Conservation (phyloP, 768 basidiomycete genomes). For the Tylopilus plumbeoviolaceoides region DNA sequence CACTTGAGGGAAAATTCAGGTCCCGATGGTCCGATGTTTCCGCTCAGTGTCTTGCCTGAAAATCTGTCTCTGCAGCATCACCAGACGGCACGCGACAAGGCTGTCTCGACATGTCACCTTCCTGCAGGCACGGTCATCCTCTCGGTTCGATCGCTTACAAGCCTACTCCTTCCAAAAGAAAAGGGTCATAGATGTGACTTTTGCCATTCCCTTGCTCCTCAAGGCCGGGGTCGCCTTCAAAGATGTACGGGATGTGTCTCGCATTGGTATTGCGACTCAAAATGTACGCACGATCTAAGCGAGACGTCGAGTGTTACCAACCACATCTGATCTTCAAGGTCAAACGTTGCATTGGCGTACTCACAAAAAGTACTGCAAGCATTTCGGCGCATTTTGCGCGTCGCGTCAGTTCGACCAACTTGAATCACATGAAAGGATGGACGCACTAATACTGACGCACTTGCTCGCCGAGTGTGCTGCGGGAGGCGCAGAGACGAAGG, state of each 20-base stretch:
- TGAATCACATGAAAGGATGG: conserved; percentile 50
- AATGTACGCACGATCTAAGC: conserved; percentile 45
- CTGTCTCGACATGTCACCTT: conserved; percentile 38
- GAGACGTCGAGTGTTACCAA: conserved; percentile 4
- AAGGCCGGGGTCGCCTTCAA: conserved; percentile 35
- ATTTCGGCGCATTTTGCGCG: conserved; percentile 42
- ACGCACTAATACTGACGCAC: conserved; percentile 63
- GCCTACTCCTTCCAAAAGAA: conserved; percentile 48
- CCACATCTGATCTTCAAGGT: conserved; percentile 39
- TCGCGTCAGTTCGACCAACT: conserved; percentile 48
- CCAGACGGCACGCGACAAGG: conserved; percentile 47
- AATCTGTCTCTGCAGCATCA: conserved; percentile 38
- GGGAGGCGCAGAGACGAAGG: conserved; percentile 1
- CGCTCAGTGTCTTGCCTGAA: conserved; percentile 5
- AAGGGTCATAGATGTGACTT: conserved; percentile 66
- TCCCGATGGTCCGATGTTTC: conserved; percentile 5
- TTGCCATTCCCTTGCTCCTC: conserved; percentile 43
- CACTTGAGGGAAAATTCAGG: not conserved
- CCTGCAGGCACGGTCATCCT: conserved; percentile 47
- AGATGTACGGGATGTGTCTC: conserved; percentile 64
- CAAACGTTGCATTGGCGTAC: conserved; percentile 64
- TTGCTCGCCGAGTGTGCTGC: conserved; percentile 41
- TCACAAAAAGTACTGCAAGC: conserved; percentile 69
- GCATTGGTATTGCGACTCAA: conserved; percentile 68
- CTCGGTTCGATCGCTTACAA: conserved; percentile 41